Evolutionary conservation across 495 filamentous ascomycete species (phyloP).

Genomic region (Mycothermus thermophilus): DNA sequence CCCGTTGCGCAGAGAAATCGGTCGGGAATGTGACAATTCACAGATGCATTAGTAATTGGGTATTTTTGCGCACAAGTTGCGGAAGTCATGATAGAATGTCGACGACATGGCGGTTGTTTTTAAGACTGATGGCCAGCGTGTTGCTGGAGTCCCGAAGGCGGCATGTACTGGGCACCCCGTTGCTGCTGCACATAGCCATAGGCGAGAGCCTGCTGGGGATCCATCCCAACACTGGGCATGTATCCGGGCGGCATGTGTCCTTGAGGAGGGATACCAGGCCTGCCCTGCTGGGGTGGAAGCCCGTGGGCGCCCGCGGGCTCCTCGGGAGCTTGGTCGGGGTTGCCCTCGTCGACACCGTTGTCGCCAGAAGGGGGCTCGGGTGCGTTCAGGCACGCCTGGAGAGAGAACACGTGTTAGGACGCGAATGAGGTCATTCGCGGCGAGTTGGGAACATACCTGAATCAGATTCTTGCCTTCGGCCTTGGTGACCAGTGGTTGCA

Average conservation of each 20-base stretch:
- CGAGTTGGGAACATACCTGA: conserved; percentile 51
- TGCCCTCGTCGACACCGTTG: conserved; percentile 72
- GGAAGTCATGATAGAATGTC: conserved; percentile 16
- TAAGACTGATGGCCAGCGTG: conserved; percentile 42
- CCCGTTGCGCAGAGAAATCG: conserved; percentile 12
- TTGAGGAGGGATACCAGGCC: conserved; percentile 37
- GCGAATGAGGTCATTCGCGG: too few species aligned
- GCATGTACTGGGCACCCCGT: conserved; percentile 37
- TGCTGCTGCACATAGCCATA: conserved; percentile 48
- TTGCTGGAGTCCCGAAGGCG: conserved; percentile 40
- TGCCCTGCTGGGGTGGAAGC: conserved; percentile 40
- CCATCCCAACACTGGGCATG: conserved; percentile 40
- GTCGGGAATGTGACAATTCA: conserved; percentile 26
- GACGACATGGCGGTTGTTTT: conserved; percentile 4
- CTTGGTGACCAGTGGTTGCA: conserved; percentile 97
- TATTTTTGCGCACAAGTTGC: conserved; percentile 29
- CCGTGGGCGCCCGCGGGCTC: conserved; percentile 42
- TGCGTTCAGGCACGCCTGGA: conserved; percentile 84
- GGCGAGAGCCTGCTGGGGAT: conserved; percentile 44
- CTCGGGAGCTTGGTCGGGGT: conserved; percentile 49
- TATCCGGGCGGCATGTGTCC: conserved; percentile 37
- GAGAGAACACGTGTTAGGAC: background rate
- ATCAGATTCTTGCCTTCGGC: conserved; percentile 99
- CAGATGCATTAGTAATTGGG: conserved; percentile 39
- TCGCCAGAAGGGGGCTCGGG: conserved; percentile 83